A percentile compares a stretch with the other conserved stretches of the same genome.
Conservation (phyloP, 108 stramenopile genomes). For the Fragilaria crotonensis region DNA sequence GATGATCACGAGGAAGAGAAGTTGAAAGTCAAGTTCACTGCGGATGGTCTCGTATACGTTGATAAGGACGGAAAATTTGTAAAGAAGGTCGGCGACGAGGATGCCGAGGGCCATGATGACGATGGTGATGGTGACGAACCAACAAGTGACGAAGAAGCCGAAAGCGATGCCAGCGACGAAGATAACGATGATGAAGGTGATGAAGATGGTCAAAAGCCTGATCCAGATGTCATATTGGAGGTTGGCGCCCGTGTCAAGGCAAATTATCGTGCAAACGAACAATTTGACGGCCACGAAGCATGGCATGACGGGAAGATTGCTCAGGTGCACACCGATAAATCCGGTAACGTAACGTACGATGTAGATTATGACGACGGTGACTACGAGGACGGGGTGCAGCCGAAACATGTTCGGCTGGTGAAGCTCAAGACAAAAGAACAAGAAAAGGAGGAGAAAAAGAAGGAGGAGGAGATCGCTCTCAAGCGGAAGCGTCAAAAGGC, state of each 20-base stretch:
- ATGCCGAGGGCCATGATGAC: constrained; percentile 14
- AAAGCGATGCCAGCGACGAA: constrained; percentile 8
- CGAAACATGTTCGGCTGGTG: constrained; percentile 48
- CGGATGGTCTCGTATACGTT: constrained; percentile 76
- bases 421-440: constrained; percentile 39
- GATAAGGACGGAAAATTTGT: constrained; percentile 66
- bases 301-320: constrained; percentile 68
- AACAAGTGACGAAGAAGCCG: constrained; percentile 13
- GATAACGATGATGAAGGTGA: constrained; percentile 25
- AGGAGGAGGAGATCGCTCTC: constrained; percentile 18
- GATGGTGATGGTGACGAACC: constrained; percentile 27
- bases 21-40: constrained; percentile 57
- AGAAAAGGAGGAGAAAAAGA: constrained; percentile 33
- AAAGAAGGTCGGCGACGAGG: constrained; percentile 46
- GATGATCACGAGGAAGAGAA: constrained; percentile 51
- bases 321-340: constrained; percentile 23
- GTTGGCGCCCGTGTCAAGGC: constrained; percentile 65
- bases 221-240: constrained; percentile 17
- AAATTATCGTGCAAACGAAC: constrained; percentile 71
- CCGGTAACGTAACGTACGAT: constrained; percentile 57
- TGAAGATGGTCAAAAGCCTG: constrained; percentile 17
- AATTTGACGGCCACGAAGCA: constrained; percentile 60
- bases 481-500: constrained; percentile 63
- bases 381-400: constrained; percentile 66
- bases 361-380: constrained; percentile 85